Conservation (phyloP, 768 basidiomycete species). For the Mycena leptocephala region DNA sequence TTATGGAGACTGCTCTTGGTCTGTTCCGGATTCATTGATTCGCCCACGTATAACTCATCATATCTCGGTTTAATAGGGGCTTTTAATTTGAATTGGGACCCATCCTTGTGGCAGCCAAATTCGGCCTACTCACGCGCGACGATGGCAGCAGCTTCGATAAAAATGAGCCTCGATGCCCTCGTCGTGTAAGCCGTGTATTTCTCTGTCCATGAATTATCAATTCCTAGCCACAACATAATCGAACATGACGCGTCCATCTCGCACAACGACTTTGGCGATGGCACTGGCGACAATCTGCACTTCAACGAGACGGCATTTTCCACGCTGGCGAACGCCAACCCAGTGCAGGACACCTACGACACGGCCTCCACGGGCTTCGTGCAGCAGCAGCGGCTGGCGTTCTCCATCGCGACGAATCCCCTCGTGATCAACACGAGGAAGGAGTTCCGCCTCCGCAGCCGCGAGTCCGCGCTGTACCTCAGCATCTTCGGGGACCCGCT, state of each 20-base stretch:
- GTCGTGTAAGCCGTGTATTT: no score
- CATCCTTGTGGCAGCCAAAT: background rate
- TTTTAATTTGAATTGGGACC: background rate
- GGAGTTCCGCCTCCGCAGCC: background rate
- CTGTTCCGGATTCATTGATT: background rate
- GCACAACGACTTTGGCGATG: no score
- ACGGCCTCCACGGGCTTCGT: background rate
- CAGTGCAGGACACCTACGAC: background rate
- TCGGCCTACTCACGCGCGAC: no score
- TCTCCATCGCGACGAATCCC: constrained; percentile 1
- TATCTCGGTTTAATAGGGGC: no score
- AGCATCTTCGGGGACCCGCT: background rate
- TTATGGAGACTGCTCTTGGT: background rate
- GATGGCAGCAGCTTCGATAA: background rate
- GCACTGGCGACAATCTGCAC: background rate
- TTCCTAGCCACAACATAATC: no score
- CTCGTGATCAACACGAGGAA: background rate
- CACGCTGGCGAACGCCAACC: background rate
- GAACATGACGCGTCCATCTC: no score
- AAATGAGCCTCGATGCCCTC: background rate
- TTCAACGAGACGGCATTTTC: constrained; percentile 8
- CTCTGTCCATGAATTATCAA: no score
- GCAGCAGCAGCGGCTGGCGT: background rate
- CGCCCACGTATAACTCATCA: no score
- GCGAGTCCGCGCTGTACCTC: constrained; percentile 5